Evolutionary conservation across 495 filamentous ascomycete genomes (phyloP).

Genomic region (Polyplosphaeria fusca): DNA sequence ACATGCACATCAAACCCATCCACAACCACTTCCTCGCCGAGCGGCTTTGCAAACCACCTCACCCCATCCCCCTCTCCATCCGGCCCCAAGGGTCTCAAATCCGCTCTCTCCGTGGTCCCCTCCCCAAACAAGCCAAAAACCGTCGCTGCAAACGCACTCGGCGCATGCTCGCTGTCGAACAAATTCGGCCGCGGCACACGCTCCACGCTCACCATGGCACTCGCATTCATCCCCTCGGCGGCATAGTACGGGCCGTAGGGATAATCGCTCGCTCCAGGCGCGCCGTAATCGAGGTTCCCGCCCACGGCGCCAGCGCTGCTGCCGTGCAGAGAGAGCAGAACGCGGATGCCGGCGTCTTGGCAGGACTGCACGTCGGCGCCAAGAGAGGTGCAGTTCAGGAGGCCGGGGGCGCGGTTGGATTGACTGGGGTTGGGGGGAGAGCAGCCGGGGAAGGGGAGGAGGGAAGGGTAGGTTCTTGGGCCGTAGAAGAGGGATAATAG

Average conservation of each 20-base stretch:
- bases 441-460: constrained; percentile 41
- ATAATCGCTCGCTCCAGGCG: not conserved
- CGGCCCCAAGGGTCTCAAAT: constrained; percentile 55
- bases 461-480: constrained; percentile 37
- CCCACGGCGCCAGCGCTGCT: not conserved
- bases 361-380: constrained; percentile 60
- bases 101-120: constrained; percentile 40
- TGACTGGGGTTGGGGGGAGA: constrained; percentile 20
- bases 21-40: constrained; percentile 48
- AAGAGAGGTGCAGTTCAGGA: constrained; percentile 48
- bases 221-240: not conserved
- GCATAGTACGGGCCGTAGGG: constrained; percentile 3
- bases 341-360: constrained; percentile 61
- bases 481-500: constrained; percentile 49
- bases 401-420: constrained; percentile 32
- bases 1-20: constrained; percentile 62
- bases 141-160: constrained; percentile 54
- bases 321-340: constrained; percentile 67
- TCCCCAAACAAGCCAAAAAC: constrained; percentile 71
- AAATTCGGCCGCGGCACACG: constrained; percentile 43
- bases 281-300: constrained; percentile 8
- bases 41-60: not conserved
- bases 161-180: constrained; percentile 53
- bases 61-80: not conserved
- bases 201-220: not conserved